These are phyloP conservation scores for Lentinula novae-zelandiae DNA, from an alignment of 1,284 basidiomycete species.

Conservation along the genomic window DNA sequence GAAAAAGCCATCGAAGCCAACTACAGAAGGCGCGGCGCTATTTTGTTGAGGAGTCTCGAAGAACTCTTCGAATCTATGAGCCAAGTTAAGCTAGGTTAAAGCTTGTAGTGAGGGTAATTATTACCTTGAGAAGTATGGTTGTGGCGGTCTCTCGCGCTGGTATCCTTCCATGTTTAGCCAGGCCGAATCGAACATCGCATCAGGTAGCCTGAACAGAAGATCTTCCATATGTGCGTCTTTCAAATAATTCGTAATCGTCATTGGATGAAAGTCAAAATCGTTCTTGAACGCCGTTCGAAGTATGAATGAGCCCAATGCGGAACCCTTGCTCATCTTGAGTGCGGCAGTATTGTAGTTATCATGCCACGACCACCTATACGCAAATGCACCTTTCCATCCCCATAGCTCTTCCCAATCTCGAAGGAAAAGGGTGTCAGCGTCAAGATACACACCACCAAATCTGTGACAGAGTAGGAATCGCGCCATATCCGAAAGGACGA, in stretches of 20 bases:
- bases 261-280: conserved; percentile 83
- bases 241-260: conserved; percentile 78
- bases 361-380: conserved; percentile 81
- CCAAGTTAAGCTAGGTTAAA: neutral
- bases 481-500: conserved; percentile 85
- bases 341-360: conserved; percentile 87
- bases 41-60: conserved; percentile 66
- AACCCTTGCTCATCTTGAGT: conserved; percentile 77
- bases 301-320: conserved; percentile 77
- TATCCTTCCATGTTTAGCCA: conserved; percentile 85
- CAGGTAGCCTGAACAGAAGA: conserved; percentile 73
- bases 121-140: conserved; percentile 13
- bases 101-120: neutral
- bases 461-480: conserved; percentile 84
- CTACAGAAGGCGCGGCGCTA: conserved; percentile 61
- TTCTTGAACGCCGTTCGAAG: conserved; percentile 84
- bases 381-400: conserved; percentile 86
- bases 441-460: conserved; percentile 84
- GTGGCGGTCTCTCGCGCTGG: conserved; percentile 59
- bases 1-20: conserved; percentile 78
- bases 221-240: conserved; percentile 76
- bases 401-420: conserved; percentile 90
- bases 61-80: conserved; percentile 59
- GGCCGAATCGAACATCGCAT: conserved; percentile 84
- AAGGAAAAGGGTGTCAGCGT: conserved; percentile 83